A percentile compares a stretch with the other conserved stretches of the same genome.
Conservation (phyloP, 2,329 filamentous ascomycete species). For the Penicillium sp. region DNA sequence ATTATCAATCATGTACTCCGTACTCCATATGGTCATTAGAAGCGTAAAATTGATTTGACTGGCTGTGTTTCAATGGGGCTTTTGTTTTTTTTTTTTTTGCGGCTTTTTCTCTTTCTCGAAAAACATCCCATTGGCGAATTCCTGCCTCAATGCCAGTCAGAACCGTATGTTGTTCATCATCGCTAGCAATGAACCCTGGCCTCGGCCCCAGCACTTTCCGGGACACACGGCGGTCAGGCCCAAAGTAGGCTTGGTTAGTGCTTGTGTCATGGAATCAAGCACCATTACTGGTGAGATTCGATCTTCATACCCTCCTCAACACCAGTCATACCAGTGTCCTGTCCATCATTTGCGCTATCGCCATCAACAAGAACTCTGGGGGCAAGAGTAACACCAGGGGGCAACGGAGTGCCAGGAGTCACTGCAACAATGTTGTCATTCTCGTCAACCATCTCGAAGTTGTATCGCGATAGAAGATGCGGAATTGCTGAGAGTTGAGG, state of each 20-base stretch:
- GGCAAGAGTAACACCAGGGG: slow-evolving; percentile 58
- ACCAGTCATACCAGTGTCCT: slow-evolving; percentile 40
- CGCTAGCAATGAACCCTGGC: not conserved
- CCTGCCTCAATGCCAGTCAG: not conserved
- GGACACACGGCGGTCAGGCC: not conserved
- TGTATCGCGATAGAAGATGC: slow-evolving; percentile 89
- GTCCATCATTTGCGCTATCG: slow-evolving; percentile 16
- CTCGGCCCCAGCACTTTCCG: not conserved
- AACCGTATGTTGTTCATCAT: not conserved
- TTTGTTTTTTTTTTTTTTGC: not conserved
- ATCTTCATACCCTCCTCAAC: slow-evolving; percentile 26
- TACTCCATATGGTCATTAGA: not conserved
- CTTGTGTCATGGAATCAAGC: no score
- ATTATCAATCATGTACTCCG: not conserved
- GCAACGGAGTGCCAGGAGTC: slow-evolving; percentile 70
- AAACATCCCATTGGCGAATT: not conserved
- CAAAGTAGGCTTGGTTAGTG: not conserved
- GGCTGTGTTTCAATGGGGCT: not conserved
- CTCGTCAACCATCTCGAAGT: slow-evolving; percentile 97
- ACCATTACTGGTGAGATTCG: slow-evolving; percentile 22
- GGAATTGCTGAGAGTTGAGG: slow-evolving; percentile 96
- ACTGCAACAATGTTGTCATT: slow-evolving; percentile 79
- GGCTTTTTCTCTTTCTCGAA: not conserved
- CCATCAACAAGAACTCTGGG: slow-evolving; percentile 63
- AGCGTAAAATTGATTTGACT: slow-evolving; percentile 2